These are phyloP conservation scores for Boletus vermiculosoides DNA, from an alignment of 768 basidiomycete species.

Conservation along the genomic window DNA sequence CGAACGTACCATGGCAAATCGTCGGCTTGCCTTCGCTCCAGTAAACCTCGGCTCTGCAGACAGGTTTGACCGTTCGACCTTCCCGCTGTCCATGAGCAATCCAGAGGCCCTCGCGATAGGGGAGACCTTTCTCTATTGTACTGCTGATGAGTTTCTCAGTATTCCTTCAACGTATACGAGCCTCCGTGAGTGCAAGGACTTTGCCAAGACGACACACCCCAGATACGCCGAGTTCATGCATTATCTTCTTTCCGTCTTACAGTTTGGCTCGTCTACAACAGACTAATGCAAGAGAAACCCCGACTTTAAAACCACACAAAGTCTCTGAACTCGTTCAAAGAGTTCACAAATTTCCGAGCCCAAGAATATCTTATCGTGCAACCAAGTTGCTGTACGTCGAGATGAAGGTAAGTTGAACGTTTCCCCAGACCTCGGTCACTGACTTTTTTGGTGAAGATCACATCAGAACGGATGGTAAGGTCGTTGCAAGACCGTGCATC, in stretches of 20 bases:
- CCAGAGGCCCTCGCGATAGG: too few relatives aligned
- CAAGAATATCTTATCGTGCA: neutral
- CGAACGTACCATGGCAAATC: neutral
- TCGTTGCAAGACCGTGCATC: neutral
- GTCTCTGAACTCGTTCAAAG: too few relatives aligned
- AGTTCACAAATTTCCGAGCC: too few relatives aligned
- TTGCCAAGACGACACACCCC: too few relatives aligned
- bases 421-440: neutral
- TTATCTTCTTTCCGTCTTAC: neutral
- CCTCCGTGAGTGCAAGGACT: neutral
- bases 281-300: neutral
- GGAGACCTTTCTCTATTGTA: neutral
- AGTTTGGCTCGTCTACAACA: neutral
- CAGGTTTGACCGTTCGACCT: neutral
- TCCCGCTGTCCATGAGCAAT: neutral
- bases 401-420: neutral
- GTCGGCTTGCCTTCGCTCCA: neutral
- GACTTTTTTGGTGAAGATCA: neutral
- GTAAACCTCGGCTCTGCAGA: neutral
- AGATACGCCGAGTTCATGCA: neutral
- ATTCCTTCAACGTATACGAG: neutral
- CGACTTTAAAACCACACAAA: neutral
- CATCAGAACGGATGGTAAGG: neutral
- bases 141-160: neutral
- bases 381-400: neutral